Evolutionary conservation across 306 rosid genomes (phyloP).

Genomic region (Rosa multiflora): DNA sequence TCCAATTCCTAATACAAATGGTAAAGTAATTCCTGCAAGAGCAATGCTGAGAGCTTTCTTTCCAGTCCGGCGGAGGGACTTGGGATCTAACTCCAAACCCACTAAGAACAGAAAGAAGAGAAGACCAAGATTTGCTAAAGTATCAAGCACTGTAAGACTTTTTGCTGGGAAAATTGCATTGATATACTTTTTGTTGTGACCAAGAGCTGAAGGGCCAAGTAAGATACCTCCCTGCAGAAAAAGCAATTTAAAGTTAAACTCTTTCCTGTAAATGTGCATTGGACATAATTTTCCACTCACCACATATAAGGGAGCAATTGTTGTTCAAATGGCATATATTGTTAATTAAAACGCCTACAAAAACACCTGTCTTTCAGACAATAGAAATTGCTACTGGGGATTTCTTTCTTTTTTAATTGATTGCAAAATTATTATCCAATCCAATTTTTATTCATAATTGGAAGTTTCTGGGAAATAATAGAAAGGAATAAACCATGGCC

Average conservation of each 20-base stretch:
- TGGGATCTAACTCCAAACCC: no score
- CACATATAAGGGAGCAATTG: not conserved
- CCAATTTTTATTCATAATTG: not conserved
- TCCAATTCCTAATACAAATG: no score
- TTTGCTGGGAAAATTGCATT: no score
- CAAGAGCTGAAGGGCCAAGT: no score
- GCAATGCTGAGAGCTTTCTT: no score
- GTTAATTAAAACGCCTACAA: not conserved
- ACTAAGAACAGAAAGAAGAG: no score
- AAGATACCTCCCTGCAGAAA: no score
- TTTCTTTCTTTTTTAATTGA: not conserved
- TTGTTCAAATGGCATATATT: slow-evolving; percentile 5
- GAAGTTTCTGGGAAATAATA: not conserved
- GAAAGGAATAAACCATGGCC: not conserved
- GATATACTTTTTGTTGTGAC: no score
- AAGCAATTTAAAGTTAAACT: not conserved
- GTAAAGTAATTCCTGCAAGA: no score
- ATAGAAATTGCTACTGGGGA: not conserved
- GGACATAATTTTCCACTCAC: not conserved
- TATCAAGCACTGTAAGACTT: no score
- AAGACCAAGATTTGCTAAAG: no score
- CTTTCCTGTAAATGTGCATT: not conserved
- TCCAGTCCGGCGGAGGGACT: no score
- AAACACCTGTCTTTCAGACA: not conserved
- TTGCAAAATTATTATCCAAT: not conserved